Percentiles rank a stretch among this genome's conserved stretches.
These are phyloP conservation scores for Croton laevigatus DNA, from an alignment of 441 rosid species.

Conservation along the genomic window DNA sequence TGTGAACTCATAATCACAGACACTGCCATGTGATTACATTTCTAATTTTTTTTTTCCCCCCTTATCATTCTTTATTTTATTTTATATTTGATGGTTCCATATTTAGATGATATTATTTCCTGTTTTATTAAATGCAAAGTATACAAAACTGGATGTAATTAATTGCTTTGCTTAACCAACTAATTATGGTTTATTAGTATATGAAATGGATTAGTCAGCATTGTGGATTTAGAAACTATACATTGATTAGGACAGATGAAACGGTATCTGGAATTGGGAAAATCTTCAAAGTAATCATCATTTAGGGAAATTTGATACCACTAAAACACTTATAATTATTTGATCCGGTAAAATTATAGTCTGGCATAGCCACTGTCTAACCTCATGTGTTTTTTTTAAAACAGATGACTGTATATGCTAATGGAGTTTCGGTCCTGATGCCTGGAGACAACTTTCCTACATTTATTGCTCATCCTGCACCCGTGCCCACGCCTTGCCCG, in stretches of 20 bases:
- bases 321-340: no score
- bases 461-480: constrained; percentile 80
- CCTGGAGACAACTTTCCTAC: constrained; percentile 90
- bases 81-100: not conserved
- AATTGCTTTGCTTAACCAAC: not conserved
- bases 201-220: no score
- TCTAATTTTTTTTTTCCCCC: no score
- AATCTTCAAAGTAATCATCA: not conserved
- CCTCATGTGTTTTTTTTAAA: not conserved
- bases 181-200: constrained; percentile 4
- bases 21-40: constrained; percentile 12
- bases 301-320: no score
- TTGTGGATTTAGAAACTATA: not conserved
- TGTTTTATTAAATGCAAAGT: not conserved
- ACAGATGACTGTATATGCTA: constrained; percentile 78
- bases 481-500: constrained; percentile 41
- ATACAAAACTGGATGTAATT: not conserved
- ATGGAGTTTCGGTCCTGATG: constrained; percentile 92
- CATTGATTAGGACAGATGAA: not conserved
- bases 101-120: not conserved
- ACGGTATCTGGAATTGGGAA: not conserved
- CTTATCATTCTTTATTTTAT: constrained; percentile 1
- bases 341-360: no score
- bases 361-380: not conserved
- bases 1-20: not conserved